A percentile compares a stretch with the other conserved stretches of the same genome.
These are phyloP conservation scores for Neurospora sp. DNA, from an alignment of 2,329 filamentous ascomycete species.

Conservation along the genomic window DNA sequence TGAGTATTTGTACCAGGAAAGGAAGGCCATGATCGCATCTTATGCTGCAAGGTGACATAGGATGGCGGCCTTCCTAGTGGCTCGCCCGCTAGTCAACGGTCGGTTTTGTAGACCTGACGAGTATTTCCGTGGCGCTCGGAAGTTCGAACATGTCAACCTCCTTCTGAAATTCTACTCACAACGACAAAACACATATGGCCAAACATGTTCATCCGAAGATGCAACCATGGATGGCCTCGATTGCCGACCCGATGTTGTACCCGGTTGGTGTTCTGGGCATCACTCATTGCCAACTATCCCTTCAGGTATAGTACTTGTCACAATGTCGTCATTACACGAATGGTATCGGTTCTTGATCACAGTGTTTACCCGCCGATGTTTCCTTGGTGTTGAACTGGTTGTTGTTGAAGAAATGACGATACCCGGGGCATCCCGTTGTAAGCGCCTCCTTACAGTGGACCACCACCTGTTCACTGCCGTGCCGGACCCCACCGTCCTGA, in stretches of 20 bases:
- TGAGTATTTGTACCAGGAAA: neutral
- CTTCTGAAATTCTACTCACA: neutral
- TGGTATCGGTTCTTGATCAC: neutral
- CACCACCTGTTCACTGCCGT: neutral
- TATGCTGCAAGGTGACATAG: neutral
- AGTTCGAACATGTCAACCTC: neutral
- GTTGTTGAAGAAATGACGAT: neutral
- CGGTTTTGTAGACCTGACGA: no score
- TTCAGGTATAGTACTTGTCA: neutral
- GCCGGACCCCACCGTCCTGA: neutral
- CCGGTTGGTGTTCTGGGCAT: neutral
- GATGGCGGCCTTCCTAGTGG: neutral
- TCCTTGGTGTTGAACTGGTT: neutral
- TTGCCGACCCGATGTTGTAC: neutral
- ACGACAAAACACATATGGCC: neutral
- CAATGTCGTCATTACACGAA: neutral
- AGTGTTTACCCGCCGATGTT: neutral
- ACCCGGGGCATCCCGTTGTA: neutral
- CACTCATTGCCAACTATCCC: neutral
- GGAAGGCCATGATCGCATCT: neutral
- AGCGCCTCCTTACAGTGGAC: neutral
- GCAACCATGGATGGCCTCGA: neutral
- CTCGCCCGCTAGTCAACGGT: no score
- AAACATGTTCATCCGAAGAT: neutral
- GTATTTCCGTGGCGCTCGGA: neutral